phyloP scores from a whole-genome alignment of 345 rosid species.

The Rubroshorea leprosula region DNA sequence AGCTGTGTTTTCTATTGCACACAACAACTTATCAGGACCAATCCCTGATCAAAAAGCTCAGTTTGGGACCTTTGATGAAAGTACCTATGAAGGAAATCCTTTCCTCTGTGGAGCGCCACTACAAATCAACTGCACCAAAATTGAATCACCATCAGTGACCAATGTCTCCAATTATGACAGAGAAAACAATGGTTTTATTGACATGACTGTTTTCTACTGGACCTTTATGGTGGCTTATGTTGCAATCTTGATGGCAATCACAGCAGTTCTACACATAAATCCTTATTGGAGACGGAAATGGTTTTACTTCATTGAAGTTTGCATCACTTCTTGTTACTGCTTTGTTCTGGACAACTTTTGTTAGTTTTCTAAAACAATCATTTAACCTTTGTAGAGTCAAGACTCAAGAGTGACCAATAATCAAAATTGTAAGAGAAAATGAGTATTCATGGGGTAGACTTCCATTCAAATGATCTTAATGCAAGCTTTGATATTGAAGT shows the following conservation, averaged over 20 bases:
- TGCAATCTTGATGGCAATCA: background rate
- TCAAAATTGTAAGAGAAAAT: background rate
- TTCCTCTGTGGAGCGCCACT: slow-evolving; percentile 25
- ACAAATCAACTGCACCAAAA: background rate
- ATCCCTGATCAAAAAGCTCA: slow-evolving; percentile 10
- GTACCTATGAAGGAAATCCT: slow-evolving; percentile 19
- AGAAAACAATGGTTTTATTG: background rate
- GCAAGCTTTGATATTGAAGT: background rate
- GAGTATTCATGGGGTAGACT: background rate
- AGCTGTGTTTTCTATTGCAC: slow-evolving; percentile 12
- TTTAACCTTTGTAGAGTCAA: background rate
- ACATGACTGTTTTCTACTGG: background rate
- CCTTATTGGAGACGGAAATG: background rate
- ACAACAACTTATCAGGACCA: slow-evolving; percentile 25
- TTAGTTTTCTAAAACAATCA: background rate
- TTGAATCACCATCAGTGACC: background rate
- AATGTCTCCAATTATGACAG: background rate
- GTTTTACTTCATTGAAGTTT: background rate
- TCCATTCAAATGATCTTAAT: background rate
- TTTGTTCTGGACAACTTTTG: background rate
- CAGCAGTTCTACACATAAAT: background rate
- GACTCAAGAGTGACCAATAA: background rate
- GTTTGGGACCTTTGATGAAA: slow-evolving; percentile 19
- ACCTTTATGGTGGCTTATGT: background rate
- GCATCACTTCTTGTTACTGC: background rate